A percentile compares a stretch with the other conserved stretches of the same genome.
Evolutionary conservation across 495 filamentous ascomycete genomes (phyloP).

Genomic region (Neurospora sp.): DNA sequence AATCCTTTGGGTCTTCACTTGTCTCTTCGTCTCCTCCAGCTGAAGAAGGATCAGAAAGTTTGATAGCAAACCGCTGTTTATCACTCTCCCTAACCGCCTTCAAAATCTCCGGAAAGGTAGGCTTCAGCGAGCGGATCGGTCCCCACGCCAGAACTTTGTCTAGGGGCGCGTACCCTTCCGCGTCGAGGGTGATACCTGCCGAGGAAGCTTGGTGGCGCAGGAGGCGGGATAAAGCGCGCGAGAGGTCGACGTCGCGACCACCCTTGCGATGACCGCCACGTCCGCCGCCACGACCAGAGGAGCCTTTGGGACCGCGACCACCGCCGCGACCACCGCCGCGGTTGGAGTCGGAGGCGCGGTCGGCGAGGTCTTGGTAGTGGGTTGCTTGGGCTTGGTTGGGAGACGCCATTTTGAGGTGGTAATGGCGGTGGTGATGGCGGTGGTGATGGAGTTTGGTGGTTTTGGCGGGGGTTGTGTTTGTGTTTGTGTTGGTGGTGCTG

Average conservation of each 20-base stretch:
- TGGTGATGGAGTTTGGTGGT: neutral
- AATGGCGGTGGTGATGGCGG: neutral
- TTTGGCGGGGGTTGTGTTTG: neutral
- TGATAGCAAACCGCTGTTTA: slow-evolving; percentile 79
- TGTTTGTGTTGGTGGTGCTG: neutral
- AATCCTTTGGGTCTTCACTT: slow-evolving; percentile 48
- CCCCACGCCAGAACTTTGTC: slow-evolving; percentile 63
- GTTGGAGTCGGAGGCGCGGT: neutral
- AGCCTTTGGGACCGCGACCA: slow-evolving; percentile 1
- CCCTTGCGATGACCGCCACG: slow-evolving; percentile 21
- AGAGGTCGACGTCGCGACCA: slow-evolving; percentile 55
- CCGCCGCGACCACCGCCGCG: neutral
- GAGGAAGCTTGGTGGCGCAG: slow-evolving; percentile 76
- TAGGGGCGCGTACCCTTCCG: slow-evolving; percentile 70
- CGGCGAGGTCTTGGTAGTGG: neutral
- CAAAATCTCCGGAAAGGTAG: slow-evolving; percentile 64
- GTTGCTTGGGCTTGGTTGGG: neutral
- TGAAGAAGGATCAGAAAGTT: slow-evolving; percentile 9
- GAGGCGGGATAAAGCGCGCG: slow-evolving; percentile 68
- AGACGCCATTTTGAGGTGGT: neutral
- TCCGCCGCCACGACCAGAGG: slow-evolving; percentile 10
- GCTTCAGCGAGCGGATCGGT: slow-evolving; percentile 55
- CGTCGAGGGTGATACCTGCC: slow-evolving; percentile 66
- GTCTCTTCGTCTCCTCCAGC: slow-evolving; percentile 32
- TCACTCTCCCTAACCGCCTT: slow-evolving; percentile 64